Conservation (phyloP, 805 yeast genomes). For the Wilhelminamyces savonicus region DNA sequence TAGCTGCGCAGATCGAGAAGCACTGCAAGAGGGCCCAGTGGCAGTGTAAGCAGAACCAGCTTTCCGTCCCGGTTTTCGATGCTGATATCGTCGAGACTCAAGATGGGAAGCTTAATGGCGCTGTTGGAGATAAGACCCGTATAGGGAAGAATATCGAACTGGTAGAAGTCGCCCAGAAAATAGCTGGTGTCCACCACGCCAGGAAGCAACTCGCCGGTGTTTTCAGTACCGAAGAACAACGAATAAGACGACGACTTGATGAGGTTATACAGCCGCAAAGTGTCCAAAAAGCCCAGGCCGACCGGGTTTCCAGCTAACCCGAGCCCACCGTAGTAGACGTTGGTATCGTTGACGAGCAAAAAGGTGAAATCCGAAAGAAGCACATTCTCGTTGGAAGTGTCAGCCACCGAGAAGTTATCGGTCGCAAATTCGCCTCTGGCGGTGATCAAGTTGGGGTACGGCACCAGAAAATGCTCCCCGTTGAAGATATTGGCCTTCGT, state of each 20-base stretch:
- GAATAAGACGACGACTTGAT: conserved; percentile 29
- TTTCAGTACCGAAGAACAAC: conserved; percentile 16
- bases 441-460: conserved; percentile 19
- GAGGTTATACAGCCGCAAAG: conserved; percentile 11
- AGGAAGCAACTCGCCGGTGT: conserved; percentile 35
- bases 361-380: conserved; percentile 18
- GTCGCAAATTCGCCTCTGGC: conserved; percentile 23
- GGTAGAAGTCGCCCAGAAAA: conserved; percentile 40
- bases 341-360: conserved; percentile 17
- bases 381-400: conserved; percentile 6
- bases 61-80: conserved; percentile 31
- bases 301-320: conserved; percentile 26
- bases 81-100: conserved; percentile 17
- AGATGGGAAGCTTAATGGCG: conserved; percentile 21
- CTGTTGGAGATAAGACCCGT: conserved; percentile 7
- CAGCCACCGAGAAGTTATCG: conserved; percentile 15
- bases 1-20: conserved; percentile 51
- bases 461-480: conserved; percentile 13
- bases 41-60: conserved; percentile 23
- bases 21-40: conserved; percentile 41
- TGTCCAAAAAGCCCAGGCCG: conserved; percentile 23
- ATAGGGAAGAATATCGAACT: conserved; percentile 44
- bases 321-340: conserved; percentile 23
- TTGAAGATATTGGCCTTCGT: conserved; percentile 6
- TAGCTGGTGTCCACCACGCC: conserved; percentile 53